phyloP scores from a whole-genome alignment of 2,329 filamentous ascomycete genomes.

The Aspergillus phoenicis region DNA sequence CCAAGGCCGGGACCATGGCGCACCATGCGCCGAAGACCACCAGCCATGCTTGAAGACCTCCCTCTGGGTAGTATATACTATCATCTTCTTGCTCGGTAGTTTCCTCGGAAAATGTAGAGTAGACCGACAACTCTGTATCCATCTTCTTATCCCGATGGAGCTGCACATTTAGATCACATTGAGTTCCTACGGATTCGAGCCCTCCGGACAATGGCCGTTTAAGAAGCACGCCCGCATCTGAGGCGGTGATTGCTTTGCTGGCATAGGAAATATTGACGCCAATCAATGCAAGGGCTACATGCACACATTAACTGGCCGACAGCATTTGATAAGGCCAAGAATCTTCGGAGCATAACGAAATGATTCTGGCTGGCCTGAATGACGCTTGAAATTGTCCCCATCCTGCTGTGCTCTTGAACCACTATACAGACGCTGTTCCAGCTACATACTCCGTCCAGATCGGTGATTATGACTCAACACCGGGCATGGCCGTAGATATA shows the following conservation, averaged over 20 bases:
- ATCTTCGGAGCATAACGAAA: background rate
- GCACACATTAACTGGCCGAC: background rate
- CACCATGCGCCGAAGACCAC: conserved; percentile 47
- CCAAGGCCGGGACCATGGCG: conserved; percentile 43
- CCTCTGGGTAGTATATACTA: conserved; percentile 39
- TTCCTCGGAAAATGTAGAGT: background rate
- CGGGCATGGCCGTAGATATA: too few species aligned
- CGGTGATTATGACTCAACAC: too few species aligned
- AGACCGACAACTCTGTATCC: background rate
- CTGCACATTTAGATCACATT: too few species aligned
- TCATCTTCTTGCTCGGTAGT: background rate
- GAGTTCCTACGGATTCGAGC: too few species aligned
- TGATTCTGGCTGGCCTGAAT: background rate
- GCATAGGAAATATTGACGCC: conserved; percentile 1
- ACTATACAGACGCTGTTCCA: too few species aligned
- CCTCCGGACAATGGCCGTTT: background rate
- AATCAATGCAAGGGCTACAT: conserved; percentile 9
- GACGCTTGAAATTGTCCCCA: background rate
- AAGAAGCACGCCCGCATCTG: background rate
- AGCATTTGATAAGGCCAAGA: background rate
- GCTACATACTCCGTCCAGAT: too few species aligned
- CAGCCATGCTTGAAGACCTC: conserved; percentile 46
- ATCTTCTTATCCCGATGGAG: background rate
- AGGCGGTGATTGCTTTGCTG: conserved; percentile 9
- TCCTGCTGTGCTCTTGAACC: background rate